Conservation (phyloP, 2,329 filamentous ascomycete genomes). For the Xylaria sp. region DNA sequence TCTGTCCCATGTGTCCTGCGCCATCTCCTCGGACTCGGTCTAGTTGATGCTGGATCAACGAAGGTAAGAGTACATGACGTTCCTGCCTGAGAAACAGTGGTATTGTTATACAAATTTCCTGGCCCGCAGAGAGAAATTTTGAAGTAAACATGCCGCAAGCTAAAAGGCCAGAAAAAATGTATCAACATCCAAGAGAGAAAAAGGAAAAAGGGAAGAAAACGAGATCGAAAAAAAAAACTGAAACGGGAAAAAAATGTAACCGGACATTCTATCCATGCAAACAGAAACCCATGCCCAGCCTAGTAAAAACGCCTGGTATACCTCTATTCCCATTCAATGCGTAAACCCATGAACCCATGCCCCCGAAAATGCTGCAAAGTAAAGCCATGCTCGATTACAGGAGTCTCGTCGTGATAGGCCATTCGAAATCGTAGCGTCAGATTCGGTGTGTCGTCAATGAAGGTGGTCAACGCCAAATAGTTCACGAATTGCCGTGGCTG, state of each 20-base stretch:
- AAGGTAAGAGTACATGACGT: conserved; percentile 33
- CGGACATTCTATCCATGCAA: conserved; percentile 30
- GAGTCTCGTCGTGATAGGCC: conserved; percentile 19
- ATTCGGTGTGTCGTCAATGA: conserved; percentile 17
- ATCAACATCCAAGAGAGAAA: conserved; percentile 5
- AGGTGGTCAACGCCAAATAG: conserved; percentile 16
- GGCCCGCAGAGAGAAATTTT: conserved; percentile 31
- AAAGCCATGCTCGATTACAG: conserved; percentile 24
- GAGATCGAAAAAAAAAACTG: not conserved
- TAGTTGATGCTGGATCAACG: conserved; percentile 29
- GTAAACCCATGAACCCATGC: conserved; percentile 29
- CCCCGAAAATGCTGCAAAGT: conserved; percentile 33
- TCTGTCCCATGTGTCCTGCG: conserved; percentile 8
- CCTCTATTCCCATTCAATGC: conserved; percentile 35
- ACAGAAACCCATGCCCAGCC: conserved; percentile 17
- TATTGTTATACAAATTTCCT: conserved; percentile 34
- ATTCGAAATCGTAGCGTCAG: conserved; percentile 31
- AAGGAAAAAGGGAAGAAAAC: not conserved
- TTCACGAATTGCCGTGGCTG: conserved; percentile 18
- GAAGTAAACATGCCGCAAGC: conserved; percentile 11
- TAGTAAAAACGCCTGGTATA: conserved; percentile 41
- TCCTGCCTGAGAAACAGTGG: conserved; percentile 36
- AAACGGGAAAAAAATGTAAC: conserved; percentile 5
- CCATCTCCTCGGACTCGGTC: conserved; percentile 20
- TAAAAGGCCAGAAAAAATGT: conserved; percentile 13